phyloP scores from a whole-genome alignment of 2,329 filamentous ascomycete species.

The Raffaelea albimanens region DNA sequence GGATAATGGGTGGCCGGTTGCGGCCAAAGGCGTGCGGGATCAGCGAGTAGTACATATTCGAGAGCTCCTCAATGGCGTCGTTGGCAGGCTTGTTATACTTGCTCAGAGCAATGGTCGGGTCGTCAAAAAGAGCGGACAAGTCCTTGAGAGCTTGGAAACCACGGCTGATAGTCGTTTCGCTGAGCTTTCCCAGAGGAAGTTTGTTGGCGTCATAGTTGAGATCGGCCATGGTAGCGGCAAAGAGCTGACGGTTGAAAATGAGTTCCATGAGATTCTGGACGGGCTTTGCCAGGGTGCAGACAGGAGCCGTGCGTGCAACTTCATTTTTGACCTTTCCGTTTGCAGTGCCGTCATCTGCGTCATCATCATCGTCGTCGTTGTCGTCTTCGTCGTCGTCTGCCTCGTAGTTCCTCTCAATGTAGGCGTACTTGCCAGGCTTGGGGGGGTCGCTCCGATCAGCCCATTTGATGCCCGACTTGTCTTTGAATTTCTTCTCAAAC shows the following conservation, averaged over 20 bases:
- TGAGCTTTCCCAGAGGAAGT: conserved; percentile 74
- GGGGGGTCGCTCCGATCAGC: conserved; percentile 42
- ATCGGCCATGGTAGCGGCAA: conserved; percentile 54
- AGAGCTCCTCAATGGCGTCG: conserved; percentile 50
- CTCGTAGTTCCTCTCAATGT: conserved; percentile 70
- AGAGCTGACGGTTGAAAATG: conserved; percentile 73
- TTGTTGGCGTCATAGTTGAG: conserved; percentile 69
- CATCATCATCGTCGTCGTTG: conserved; percentile 23
- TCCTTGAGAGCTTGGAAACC: conserved; percentile 74
- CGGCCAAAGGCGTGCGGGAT: conserved; percentile 79
- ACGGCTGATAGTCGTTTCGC: conserved; percentile 63
- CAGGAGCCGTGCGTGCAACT: conserved; percentile 24
- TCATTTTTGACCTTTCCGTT: conserved; percentile 23
- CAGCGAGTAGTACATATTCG: conserved; percentile 69
- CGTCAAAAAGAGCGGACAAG: conserved; percentile 56
- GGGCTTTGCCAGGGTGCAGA: conserved; percentile 48
- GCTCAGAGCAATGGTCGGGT: conserved; percentile 34
- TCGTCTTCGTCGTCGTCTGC: conserved; percentile 55
- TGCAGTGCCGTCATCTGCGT: conserved; percentile 24
- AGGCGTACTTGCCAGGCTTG: conserved; percentile 64
- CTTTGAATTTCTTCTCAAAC: conserved; percentile 54
- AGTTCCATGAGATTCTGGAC: conserved; percentile 65
- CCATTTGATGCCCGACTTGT: conserved; percentile 52
- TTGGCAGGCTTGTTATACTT: conserved; percentile 28
- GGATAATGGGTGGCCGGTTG: conserved; percentile 60